These are phyloP conservation scores for Fusarium sp. DNA, from an alignment of 2,329 filamentous ascomycete species.

Conservation along the genomic window DNA sequence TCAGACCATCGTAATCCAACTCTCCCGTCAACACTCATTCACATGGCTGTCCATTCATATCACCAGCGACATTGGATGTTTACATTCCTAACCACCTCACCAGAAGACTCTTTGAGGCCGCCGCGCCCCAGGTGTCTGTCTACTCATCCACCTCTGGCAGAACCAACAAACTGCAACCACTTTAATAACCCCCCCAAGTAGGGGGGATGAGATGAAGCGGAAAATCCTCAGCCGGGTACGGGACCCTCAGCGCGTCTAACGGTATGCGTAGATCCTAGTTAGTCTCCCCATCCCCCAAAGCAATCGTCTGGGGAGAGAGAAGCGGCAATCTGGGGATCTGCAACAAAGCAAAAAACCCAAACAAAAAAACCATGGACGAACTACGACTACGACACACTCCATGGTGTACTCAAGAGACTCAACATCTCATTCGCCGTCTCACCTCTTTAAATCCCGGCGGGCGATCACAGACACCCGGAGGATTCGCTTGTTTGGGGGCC, in stretches of 20 bases:
- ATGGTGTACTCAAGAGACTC: background rate
- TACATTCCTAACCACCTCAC: conserved; percentile 1
- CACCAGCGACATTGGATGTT: background rate
- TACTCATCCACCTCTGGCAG: conserved; percentile 5
- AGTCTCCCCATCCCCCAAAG: background rate
- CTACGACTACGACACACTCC: background rate
- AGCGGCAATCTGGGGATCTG: conserved; percentile 10
- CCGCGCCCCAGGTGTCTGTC: conserved; percentile 4
- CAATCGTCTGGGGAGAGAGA: background rate
- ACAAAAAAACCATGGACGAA: background rate
- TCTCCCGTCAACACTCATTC: background rate
- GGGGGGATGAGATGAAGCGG: conserved; percentile 1
- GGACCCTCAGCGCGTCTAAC: conserved; percentile 8
- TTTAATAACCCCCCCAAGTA: conserved; percentile 8
- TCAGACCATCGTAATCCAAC: background rate
- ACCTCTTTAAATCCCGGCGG: conserved; percentile 7
- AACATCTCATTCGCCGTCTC: conserved; percentile 17
- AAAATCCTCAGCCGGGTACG: background rate
- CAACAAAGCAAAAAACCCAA: conserved; percentile 6
- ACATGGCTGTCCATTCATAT: background rate
- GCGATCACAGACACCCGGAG: conserved; percentile 24
- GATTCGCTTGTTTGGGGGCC: conserved; percentile 26
- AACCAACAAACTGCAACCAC: conserved; percentile 29
- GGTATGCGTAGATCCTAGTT: conserved; percentile 8
- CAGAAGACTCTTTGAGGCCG: background rate